Evolutionary conservation across 345 rosid genomes (phyloP).

Genomic region (Geranium rotundifolium): DNA sequence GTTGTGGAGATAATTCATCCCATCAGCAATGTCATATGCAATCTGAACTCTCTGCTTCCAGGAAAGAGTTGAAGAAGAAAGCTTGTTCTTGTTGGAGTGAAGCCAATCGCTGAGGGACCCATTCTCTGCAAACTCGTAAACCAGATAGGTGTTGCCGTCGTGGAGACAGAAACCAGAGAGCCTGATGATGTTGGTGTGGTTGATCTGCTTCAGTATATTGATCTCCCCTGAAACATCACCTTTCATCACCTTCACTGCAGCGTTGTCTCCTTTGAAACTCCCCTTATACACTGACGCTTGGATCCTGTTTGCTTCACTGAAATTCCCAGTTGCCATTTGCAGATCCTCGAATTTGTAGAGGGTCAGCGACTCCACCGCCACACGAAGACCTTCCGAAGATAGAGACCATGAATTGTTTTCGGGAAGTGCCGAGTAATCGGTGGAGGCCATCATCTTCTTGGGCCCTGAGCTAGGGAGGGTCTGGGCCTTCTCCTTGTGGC

Average conservation of each 20-base stretch:
- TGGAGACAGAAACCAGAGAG: slow-evolving; percentile 81
- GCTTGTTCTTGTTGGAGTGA: slow-evolving; percentile 18
- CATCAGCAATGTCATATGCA: slow-evolving; percentile 61
- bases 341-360: slow-evolving; percentile 50
- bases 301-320: slow-evolving; percentile 47
- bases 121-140: slow-evolving; percentile 60
- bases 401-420: no score
- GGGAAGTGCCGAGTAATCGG: no score
- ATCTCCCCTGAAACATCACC: slow-evolving; percentile 73
- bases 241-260: slow-evolving; percentile 73
- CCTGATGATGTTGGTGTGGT: slow-evolving; percentile 66
- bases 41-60: slow-evolving; percentile 89
- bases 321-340: slow-evolving; percentile 43
- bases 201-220: slow-evolving; percentile 64
- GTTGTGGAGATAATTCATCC: slow-evolving; percentile 68
- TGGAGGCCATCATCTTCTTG: no score
- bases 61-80: slow-evolving; percentile 18
- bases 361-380: slow-evolving; percentile 52
- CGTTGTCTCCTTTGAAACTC: slow-evolving; percentile 53
- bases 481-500: background rate
- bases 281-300: slow-evolving; percentile 61
- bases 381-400: background rate
- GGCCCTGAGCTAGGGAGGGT: background rate
- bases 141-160: slow-evolving; percentile 67
- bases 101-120: slow-evolving; percentile 66